A percentile compares a stretch with the other conserved stretches of the same genome.
These are phyloP conservation scores for Hyaloscypha variabilis DNA, from an alignment of 495 filamentous ascomycete species.

Conservation along the genomic window DNA sequence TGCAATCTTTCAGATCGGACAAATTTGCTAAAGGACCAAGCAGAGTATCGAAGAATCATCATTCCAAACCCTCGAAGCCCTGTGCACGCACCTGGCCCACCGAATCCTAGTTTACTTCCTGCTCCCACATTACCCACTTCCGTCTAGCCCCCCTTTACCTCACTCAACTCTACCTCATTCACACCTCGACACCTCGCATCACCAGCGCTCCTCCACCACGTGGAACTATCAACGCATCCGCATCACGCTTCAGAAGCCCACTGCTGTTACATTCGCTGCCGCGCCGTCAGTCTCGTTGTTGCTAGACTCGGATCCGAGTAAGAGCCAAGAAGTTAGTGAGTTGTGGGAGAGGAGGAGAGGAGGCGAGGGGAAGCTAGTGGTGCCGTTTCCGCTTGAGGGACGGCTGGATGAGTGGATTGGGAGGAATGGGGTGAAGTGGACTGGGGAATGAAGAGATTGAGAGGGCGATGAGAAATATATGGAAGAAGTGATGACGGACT, in stretches of 20 bases:
- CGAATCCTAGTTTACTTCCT: conserved; percentile 39
- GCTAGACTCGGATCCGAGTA: conserved; percentile 23
- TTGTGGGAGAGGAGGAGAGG: not conserved
- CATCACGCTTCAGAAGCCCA: conserved; percentile 59
- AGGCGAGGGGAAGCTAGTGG: not conserved
- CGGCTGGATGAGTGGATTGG: conserved; percentile 17
- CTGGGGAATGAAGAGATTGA: not conserved
- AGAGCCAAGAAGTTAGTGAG: conserved; percentile 5
- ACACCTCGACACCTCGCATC: not conserved
- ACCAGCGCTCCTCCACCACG: not conserved
- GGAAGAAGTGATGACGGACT: no score
- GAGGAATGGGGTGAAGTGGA: not conserved
- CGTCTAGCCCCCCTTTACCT: not conserved
- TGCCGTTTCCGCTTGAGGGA: conserved; percentile 19
- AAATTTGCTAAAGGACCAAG: no score
- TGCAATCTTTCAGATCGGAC: no score
- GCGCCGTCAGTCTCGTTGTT: conserved; percentile 55
- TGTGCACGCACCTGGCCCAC: conserved; percentile 49
- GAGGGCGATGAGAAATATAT: not conserved
- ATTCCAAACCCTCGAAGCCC: conserved; percentile 66
- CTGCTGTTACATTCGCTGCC: conserved; percentile 59
- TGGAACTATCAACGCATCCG: conserved; percentile 38
- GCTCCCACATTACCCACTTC: not conserved
- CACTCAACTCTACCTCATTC: not conserved
- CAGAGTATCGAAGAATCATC: conserved; percentile 50